Base-by-base conservation (phyloP, 208 protist species). In the Acanthamoeba lenticulata region DNA sequence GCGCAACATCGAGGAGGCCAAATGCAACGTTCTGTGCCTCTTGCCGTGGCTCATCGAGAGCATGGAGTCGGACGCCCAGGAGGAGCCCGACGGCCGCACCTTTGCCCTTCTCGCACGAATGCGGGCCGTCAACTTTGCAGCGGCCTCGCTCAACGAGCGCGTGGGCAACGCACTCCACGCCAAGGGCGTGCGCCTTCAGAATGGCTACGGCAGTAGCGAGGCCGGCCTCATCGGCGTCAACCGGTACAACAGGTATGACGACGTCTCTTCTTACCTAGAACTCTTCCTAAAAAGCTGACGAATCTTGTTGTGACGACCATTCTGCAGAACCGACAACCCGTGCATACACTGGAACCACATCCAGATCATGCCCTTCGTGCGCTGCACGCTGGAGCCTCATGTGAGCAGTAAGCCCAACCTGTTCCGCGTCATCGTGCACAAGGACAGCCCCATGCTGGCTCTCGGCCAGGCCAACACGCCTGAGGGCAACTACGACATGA, bases 401-500 rank as follows among this genome's bases (percentile, higher is more conserved):
- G 69, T 47, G 21, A 36, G 1, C 27, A 17, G 24, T 29, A 27
- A 6, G 36, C 32, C 69, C 69, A 79, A 79, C 36, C 32, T 79
- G 19, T 79, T n/a, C 69, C 69, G 69, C 69, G 11, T 79, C 36
- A 45, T 79, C 69, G 44, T 79, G 34, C 38, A 79, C 34, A 42
- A 45, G 34, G 69, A 79, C 21, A 79, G 34, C 69, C 32, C 9
- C 21, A 13, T 6, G 32, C 69, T 79, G 1, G 69, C 69, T 17
- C 69, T 79, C 6, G 36, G 24, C 36, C 69, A 79, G 69, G 69
- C 36, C 36, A 79, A 79, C 69, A 79, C 69, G 32, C 69, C 69
- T 21, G 32, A 38, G 32, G 69, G 69, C 32, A 36, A 79, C 69
- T 79, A 79, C 69, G 69, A 79, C 69, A 79, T 79, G 36, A 79